Percentiles rank a stretch among this genome's conserved stretches.
These are phyloP conservation scores for Corrigiola litoralis DNA, from an alignment of 179 eudicot species.

Conservation along the genomic window DNA sequence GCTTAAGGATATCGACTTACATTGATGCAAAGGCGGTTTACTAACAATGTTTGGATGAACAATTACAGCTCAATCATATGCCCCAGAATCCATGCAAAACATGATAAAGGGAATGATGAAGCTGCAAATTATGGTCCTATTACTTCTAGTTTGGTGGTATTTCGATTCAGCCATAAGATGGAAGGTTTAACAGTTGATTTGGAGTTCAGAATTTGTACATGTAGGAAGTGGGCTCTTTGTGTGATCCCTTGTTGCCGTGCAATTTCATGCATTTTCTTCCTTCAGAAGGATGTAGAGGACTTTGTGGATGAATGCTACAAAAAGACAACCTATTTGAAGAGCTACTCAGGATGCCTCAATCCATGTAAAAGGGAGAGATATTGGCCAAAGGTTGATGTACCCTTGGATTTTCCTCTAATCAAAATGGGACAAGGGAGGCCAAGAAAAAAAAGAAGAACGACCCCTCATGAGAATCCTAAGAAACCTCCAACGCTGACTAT, in stretches of 20 bases:
- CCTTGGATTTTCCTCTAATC: no score
- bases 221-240: neutral
- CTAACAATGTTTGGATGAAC: neutral
- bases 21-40: neutral
- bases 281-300: neutral
- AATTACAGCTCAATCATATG: neutral
- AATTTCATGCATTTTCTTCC: neutral
- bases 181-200: neutral
- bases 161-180: neutral
- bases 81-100: neutral
- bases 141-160: neutral
- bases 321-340: neutral
- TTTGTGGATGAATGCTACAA: neutral
- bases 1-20: neutral
- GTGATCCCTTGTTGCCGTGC: neutral
- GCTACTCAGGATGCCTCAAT: no score
- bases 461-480: no score
- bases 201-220: neutral
- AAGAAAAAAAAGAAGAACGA: no score
- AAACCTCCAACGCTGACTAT: no score
- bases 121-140: neutral
- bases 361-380: no score
- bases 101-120: neutral
- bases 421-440: no score
- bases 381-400: no score